These are phyloP conservation scores for Xylariomycetidae sp. DNA, from an alignment of 2,329 filamentous ascomycete species.

Conservation along the genomic window DNA sequence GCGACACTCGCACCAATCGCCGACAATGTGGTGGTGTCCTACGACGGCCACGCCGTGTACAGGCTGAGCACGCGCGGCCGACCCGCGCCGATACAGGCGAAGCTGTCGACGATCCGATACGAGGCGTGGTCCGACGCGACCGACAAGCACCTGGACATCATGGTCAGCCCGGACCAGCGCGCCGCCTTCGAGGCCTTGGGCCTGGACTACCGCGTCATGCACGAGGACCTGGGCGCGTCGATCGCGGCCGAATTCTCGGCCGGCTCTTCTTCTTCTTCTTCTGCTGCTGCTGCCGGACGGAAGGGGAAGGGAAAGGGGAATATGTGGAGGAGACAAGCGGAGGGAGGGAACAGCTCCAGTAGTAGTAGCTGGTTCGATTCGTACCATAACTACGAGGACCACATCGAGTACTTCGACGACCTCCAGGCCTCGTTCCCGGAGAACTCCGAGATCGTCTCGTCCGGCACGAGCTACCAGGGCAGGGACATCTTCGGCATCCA, in stretches of 20 bases:
- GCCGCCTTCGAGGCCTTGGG: constrained; percentile 23
- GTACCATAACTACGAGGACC: constrained; percentile 48
- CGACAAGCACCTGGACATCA: constrained; percentile 26
- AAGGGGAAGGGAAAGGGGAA: too few species aligned
- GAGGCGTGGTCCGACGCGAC: too few species aligned
- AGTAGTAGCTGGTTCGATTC: constrained; percentile 42
- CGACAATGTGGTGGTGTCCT: too few species aligned
- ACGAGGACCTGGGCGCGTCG: constrained; percentile 25
- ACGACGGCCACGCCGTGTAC: too few species aligned
- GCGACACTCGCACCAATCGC: too few species aligned
- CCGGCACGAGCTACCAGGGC: constrained; percentile 41
- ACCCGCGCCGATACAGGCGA: too few species aligned
- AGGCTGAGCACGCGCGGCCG: too few species aligned
- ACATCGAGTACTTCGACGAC: constrained; percentile 39
- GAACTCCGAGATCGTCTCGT: constrained; percentile 41
- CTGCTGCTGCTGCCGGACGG: too few species aligned
- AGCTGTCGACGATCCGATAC: too few species aligned
- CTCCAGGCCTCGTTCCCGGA: constrained; percentile 36
- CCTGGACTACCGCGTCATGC: constrained; percentile 25
- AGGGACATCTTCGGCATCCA: constrained; percentile 54
- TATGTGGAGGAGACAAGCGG: constrained; percentile 17
- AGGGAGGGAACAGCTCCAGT: background rate
- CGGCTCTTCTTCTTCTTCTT: too few species aligned
- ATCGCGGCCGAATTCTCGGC: constrained; percentile 23
- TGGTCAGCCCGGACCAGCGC: constrained; percentile 26